A percentile compares a stretch with the other conserved stretches of the same genome.
These are phyloP conservation scores for Chaetomidium leptoderma DNA, from an alignment of 495 filamentous ascomycete genomes.

Conservation along the genomic window DNA sequence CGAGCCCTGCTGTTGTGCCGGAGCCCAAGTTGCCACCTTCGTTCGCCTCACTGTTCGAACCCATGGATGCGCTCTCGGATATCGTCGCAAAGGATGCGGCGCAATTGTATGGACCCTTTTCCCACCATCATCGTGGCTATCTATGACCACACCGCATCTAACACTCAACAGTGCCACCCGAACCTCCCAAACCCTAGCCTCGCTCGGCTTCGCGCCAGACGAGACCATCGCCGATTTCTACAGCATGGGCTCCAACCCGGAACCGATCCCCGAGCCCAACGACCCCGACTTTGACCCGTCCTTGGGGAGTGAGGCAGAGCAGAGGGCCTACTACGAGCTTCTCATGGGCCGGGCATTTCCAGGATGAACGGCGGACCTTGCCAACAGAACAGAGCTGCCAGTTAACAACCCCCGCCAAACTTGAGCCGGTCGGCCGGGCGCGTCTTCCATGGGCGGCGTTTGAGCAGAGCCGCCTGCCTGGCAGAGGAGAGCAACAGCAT, in stretches of 20 bases:
- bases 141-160: too few species aligned
- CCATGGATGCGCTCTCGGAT: constrained; percentile 29
- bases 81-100: constrained; percentile 37
- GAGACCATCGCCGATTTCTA: constrained; percentile 39
- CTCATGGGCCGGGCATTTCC: constrained; percentile 35
- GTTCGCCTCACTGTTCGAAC: constrained; percentile 6
- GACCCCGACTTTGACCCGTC: constrained; percentile 28
- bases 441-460: too few species aligned
- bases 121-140: not conserved
- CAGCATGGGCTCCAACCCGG: constrained; percentile 36
- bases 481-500: too few species aligned
- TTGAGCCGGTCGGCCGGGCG: too few species aligned
- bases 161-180: constrained; percentile 24
- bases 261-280: constrained; percentile 25
- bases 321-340: constrained; percentile 37
- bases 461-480: too few species aligned
- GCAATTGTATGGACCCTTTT: constrained; percentile 21
- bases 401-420: too few species aligned
- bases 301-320: constrained; percentile 32
- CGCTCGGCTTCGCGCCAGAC: constrained; percentile 37
- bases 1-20: constrained; percentile 1
- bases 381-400: too few species aligned
- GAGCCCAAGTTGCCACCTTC: not conserved
- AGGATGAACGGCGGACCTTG: not conserved
- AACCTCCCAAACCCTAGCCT: constrained; percentile 32